phyloP scores from a whole-genome alignment of 495 filamentous ascomycete species.

The Thermochaetoides thermophila region DNA sequence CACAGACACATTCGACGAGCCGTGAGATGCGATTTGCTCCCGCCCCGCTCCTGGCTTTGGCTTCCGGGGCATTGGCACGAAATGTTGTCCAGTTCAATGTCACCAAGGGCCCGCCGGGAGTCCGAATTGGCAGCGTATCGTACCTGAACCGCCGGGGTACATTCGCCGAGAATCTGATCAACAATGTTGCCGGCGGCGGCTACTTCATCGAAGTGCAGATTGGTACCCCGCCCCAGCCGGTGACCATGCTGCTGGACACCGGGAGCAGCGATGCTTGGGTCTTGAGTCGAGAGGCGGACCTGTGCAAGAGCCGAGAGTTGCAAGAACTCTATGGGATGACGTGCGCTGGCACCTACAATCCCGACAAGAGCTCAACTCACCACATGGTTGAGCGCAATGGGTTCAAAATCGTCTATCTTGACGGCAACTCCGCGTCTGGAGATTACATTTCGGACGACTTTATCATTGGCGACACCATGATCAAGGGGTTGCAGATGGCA shows the following conservation, averaged over 20 bases:
- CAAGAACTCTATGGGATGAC: slow-evolving; percentile 22
- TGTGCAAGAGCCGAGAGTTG: slow-evolving; percentile 22
- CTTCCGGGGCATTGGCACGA: slow-evolving; percentile 9
- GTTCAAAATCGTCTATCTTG: slow-evolving; percentile 78
- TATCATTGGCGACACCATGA: slow-evolving; percentile 44
- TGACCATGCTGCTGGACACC: slow-evolving; percentile 49
- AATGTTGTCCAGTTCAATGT: slow-evolving; percentile 19
- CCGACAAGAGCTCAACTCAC: slow-evolving; percentile 55
- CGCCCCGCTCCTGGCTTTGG: slow-evolving; percentile 10
- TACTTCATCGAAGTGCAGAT: slow-evolving; percentile 56
- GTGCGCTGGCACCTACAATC: slow-evolving; percentile 27
- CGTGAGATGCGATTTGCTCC: slow-evolving; percentile 9
- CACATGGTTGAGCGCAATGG: slow-evolving; percentile 39
- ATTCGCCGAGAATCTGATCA: slow-evolving; percentile 25
- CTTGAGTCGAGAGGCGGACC: slow-evolving; percentile 24
- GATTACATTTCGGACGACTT: slow-evolving; percentile 72
- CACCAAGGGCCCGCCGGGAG: slow-evolving; percentile 10
- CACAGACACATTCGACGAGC: slow-evolving; percentile 1
- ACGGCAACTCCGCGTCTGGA: slow-evolving; percentile 41
- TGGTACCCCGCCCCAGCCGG: slow-evolving; percentile 52
- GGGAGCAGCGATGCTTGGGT: slow-evolving; percentile 85
- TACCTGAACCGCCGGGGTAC: slow-evolving; percentile 12
- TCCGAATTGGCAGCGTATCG: slow-evolving; percentile 7
- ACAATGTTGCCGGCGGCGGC: slow-evolving; percentile 32
- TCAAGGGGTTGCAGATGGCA: slow-evolving; percentile 68